phyloP scores from a whole-genome alignment of 371 early-diverging fungal species.

The Parasitella parasitica region DNA sequence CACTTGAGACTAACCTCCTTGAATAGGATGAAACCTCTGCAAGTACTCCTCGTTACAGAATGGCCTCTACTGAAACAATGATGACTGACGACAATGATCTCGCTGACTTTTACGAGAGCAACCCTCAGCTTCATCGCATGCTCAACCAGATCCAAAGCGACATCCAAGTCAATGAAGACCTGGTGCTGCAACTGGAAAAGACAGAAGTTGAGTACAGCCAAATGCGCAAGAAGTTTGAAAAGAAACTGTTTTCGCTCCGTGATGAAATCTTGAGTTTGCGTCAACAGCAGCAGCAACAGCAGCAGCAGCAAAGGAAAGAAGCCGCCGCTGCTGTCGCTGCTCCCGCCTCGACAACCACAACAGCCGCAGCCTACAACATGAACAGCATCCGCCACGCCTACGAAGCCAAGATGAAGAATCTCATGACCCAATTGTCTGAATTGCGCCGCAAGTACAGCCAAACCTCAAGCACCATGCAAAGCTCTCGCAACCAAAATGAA shows the following conservation, averaged over 20 bases:
- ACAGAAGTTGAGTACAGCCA: conserved; percentile 53
- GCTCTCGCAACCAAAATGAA: conserved; percentile 55
- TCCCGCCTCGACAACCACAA: neutral
- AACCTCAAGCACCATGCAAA: conserved; percentile 53
- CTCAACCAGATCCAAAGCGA: conserved; percentile 66
- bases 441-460: conserved; percentile 59
- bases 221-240: conserved; percentile 68
- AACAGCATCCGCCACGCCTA: conserved; percentile 46
- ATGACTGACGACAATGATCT: conserved; percentile 14
- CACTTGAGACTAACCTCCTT: neutral
- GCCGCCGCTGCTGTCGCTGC: neutral
- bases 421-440: conserved; percentile 66
- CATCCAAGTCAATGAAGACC: conserved; percentile 63
- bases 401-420: conserved; percentile 67
- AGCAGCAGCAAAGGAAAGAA: conserved; percentile 10
- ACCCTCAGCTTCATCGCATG: conserved; percentile 42
- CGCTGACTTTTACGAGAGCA: conserved; percentile 11
- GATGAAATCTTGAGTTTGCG: conserved; percentile 51
- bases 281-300: conserved; percentile 17
- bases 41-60: conserved; percentile 6
- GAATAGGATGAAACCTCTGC: neutral
- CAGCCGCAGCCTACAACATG: conserved; percentile 6
- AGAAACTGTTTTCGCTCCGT: conserved; percentile 59
- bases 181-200: conserved; percentile 54
- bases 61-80: conserved; percentile 10